Evolutionary conservation across 208 protist genomes (phyloP).

Genomic region (Leishmania major): DNA sequence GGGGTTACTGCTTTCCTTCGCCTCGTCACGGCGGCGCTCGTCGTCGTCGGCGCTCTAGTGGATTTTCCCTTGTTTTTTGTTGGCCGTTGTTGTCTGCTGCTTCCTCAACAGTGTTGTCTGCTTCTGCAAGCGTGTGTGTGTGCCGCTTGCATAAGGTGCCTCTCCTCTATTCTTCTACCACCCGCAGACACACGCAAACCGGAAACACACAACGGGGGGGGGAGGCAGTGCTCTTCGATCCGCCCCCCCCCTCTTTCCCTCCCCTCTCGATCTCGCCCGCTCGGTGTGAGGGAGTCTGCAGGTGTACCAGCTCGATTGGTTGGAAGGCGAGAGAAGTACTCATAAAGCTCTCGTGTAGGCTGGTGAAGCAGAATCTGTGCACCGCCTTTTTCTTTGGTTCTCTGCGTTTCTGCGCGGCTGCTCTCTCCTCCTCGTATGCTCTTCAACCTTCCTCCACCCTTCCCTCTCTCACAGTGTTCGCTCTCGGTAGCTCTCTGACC

Average conservation of each 20-base stretch:
- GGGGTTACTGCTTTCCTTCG: not conserved
- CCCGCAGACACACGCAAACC: not conserved
- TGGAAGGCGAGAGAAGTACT: not conserved
- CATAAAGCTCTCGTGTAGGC: too few species aligned
- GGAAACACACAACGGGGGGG: too few species aligned
- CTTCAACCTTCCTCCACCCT: slow-evolving; percentile 3
- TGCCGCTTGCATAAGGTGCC: not conserved
- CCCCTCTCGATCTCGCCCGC: not conserved
- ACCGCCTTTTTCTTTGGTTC: slow-evolving; percentile 13
- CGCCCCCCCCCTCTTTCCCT: too few species aligned
- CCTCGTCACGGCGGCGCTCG: not conserved
- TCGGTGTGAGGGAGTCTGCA: not conserved
- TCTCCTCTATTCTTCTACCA: not conserved
- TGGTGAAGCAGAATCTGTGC: not conserved
- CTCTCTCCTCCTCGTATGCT: slow-evolving; percentile 16
- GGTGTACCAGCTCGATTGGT: not conserved
- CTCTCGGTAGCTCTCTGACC: not conserved
- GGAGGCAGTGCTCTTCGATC: not conserved
- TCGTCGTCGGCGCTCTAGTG: not conserved
- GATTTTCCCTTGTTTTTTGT: not conserved
- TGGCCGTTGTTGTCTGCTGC: not conserved
- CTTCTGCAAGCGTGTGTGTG: not conserved
- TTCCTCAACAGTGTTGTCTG: not conserved
- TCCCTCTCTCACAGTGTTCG: not conserved
- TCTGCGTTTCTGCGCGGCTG: not conserved